Conservation (phyloP, 164 flowering plant genomes). For the Akebia trifoliata region DNA sequence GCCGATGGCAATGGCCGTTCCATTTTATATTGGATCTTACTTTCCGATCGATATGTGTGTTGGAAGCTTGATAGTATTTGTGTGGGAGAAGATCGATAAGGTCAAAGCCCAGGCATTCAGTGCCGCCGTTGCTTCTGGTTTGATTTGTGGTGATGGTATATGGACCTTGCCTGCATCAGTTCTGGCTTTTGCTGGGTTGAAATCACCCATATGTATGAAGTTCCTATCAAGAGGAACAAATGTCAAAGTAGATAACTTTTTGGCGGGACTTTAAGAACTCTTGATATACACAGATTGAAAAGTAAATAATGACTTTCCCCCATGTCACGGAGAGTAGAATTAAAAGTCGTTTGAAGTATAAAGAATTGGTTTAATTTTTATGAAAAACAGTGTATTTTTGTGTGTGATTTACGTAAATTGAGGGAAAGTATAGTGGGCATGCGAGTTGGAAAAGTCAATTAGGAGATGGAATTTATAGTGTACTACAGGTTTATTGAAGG, state of each 20-base stretch:
- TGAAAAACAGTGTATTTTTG: too few species aligned
- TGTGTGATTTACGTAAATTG: too few species aligned
- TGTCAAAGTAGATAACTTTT: slow-evolving; percentile 29
- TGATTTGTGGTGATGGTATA: slow-evolving; percentile 51
- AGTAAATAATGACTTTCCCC: too few species aligned
- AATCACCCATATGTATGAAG: slow-evolving; percentile 64
- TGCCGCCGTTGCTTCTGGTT: slow-evolving; percentile 46
- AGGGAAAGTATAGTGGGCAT: too few species aligned
- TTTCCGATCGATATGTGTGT: slow-evolving; percentile 50
- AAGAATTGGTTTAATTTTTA: too few species aligned
- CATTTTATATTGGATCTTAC: slow-evolving; percentile 42
- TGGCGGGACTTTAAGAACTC: slow-evolving; percentile 17
- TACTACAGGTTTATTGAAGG: too few species aligned
- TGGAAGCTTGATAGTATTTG: slow-evolving; percentile 42
- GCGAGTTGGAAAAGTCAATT: too few species aligned
- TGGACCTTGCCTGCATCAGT: slow-evolving; percentile 47
- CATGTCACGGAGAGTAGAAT: too few species aligned
- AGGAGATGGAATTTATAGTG: too few species aligned
- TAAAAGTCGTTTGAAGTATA: too few species aligned
- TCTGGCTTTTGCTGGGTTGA: slow-evolving; percentile 32
- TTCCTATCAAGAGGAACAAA: slow-evolving; percentile 25
- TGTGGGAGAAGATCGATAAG: slow-evolving; percentile 35
- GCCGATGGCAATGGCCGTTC: slow-evolving; percentile 54
- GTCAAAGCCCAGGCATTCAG: slow-evolving; percentile 27
- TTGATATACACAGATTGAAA: too few species aligned